A percentile compares a stretch with the other conserved stretches of the same genome.
These are phyloP conservation scores for Capsella bursapastoris DNA, from an alignment of 345 rosid genomes.

Conservation along the genomic window DNA sequence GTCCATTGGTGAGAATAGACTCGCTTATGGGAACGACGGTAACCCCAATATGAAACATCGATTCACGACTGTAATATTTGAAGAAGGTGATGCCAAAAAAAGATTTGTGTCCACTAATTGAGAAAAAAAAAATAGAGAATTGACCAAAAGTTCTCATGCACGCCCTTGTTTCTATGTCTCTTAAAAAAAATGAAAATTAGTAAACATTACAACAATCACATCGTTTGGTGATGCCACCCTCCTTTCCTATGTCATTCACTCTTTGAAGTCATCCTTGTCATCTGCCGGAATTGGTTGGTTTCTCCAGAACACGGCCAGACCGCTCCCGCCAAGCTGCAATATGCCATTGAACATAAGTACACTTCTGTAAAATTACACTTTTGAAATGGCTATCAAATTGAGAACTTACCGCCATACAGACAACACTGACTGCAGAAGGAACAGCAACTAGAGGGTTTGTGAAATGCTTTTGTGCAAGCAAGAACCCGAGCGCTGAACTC, in stretches of 20 bases:
- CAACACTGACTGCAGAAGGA: constrained; percentile 98
- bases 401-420: constrained; percentile 84
- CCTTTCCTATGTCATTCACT: constrained; percentile 45
- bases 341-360: background rate
- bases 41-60: background rate
- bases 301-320: constrained; percentile 92
- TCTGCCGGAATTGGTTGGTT: constrained; percentile 70
- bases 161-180: constrained; percentile 26
- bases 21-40: background rate
- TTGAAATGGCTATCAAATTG: too few relatives aligned
- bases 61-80: background rate
- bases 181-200: constrained; percentile 11
- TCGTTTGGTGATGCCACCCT: background rate
- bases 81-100: background rate
- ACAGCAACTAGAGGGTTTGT: constrained; percentile 93
- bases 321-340: constrained; percentile 95
- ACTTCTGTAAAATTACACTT: background rate
- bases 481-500: constrained; percentile 98
- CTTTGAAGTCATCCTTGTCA: constrained; percentile 94
- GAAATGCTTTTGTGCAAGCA: constrained; percentile 94
- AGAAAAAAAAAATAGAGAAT: background rate
- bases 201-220: constrained; percentile 39
- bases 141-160: constrained; percentile 8
- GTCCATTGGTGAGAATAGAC: background rate
- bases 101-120: background rate